Percentiles rank a stretch among this genome's conserved stretches.
Conservation (phyloP, 2,329 filamentous ascomycete species). For the Aaosphaeria arxii region DNA sequence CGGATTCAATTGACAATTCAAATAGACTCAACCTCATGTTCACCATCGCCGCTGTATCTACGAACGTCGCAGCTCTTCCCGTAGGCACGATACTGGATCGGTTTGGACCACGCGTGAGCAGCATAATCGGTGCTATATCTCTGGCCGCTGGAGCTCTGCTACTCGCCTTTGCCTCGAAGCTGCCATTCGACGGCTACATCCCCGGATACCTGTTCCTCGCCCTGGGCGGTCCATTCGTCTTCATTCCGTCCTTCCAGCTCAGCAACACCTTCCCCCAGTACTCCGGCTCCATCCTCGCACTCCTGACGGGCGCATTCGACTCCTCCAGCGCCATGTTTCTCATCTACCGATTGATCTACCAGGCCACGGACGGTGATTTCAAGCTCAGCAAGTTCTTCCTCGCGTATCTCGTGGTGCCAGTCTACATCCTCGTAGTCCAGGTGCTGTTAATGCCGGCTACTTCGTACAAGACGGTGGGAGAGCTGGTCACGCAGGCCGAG, state of each 20-base stretch:
- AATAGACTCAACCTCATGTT: slow-evolving; percentile 83
- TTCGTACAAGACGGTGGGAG: slow-evolving; percentile 62
- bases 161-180: slow-evolving; percentile 63
- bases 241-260: slow-evolving; percentile 51
- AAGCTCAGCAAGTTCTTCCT: slow-evolving; percentile 49
- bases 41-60: slow-evolving; percentile 81
- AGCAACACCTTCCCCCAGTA: slow-evolving; percentile 51
- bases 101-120: slow-evolving; percentile 74
- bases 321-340: slow-evolving; percentile 50
- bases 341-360: slow-evolving; percentile 46
- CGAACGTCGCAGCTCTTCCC: slow-evolving; percentile 82
- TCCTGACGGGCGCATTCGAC: slow-evolving; percentile 52
- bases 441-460: slow-evolving; percentile 46
- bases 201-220: slow-evolving; percentile 50
- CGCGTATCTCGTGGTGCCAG: slow-evolving; percentile 47
- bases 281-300: slow-evolving; percentile 48
- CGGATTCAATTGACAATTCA: background rate
- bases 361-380: slow-evolving; percentile 41
- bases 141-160: slow-evolving; percentile 68
- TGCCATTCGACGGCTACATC: slow-evolving; percentile 68
- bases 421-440: slow-evolving; percentile 43
- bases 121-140: slow-evolving; percentile 67
- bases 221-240: slow-evolving; percentile 49
- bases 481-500: slow-evolving; percentile 73
- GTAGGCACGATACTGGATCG: slow-evolving; percentile 82